Evolutionary conservation across 2,329 filamentous ascomycete species (phyloP).

Genomic region (Graphiopsis chlorocephala): DNA sequence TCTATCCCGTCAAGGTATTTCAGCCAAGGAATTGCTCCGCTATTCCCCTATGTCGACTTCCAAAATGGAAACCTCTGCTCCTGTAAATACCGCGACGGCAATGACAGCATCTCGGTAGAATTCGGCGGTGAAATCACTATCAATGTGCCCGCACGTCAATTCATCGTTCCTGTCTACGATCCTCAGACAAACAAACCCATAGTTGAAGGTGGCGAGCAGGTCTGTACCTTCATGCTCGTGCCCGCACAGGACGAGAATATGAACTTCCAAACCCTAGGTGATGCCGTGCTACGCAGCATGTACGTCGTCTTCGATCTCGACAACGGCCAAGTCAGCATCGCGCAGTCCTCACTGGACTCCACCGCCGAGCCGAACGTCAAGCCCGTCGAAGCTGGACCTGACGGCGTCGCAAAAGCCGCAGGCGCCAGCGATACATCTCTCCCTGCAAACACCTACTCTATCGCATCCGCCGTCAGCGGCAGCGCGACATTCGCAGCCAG

Average conservation of each 20-base stretch:
- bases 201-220: slow-evolving; percentile 21
- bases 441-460: slow-evolving; percentile 20
- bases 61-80: slow-evolving; percentile 20
- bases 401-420: slow-evolving; percentile 29
- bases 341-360: slow-evolving; percentile 31
- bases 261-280: slow-evolving; percentile 29
- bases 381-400: slow-evolving; percentile 27
- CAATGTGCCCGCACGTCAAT: slow-evolving; percentile 27
- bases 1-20: slow-evolving; percentile 25
- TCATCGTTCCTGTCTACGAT: slow-evolving; percentile 33
- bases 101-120: slow-evolving; percentile 27
- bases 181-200: slow-evolving; percentile 24
- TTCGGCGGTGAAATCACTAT: slow-evolving; percentile 30
- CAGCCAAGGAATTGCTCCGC: slow-evolving; percentile 20
- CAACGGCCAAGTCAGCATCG: slow-evolving; percentile 34
- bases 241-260: slow-evolving; percentile 16
- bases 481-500: slow-evolving; percentile 23
- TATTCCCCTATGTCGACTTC: slow-evolving; percentile 23
- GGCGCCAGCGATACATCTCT: slow-evolving; percentile 20
- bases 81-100: slow-evolving; percentile 27
- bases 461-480: slow-evolving; percentile 24
- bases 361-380: slow-evolving; percentile 24
- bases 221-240: slow-evolving; percentile 30
- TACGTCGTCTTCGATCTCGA: slow-evolving; percentile 38
- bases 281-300: slow-evolving; percentile 33